These are phyloP conservation scores for Wickerhamomyces queroliae DNA, from an alignment of 805 yeast species.

Conservation along the genomic window DNA sequence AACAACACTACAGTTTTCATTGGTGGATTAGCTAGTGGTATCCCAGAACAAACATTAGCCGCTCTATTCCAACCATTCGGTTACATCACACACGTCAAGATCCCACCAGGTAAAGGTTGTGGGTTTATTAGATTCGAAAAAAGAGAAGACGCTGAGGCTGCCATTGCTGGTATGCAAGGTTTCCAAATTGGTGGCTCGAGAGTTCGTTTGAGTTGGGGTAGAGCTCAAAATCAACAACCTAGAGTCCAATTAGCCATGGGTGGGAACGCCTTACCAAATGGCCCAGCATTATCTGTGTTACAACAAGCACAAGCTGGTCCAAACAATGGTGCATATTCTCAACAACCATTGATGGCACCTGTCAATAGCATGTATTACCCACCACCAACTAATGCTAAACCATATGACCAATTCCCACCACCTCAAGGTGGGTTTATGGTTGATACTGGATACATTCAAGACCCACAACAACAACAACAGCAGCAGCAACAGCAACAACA, in stretches of 20 bases:
- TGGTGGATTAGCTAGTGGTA: conserved; percentile 66
- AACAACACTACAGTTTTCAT: conserved; percentile 73
- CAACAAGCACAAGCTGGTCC: conserved; percentile 1
- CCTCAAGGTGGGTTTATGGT: neutral
- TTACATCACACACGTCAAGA: conserved; percentile 58
- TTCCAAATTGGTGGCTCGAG: conserved; percentile 70
- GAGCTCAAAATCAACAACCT: conserved; percentile 27
- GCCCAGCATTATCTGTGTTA: neutral
- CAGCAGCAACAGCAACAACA: conserved; percentile 7
- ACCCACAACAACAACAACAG: conserved; percentile 4
- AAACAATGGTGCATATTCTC: conserved; percentile 5
- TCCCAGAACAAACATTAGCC: conserved; percentile 54
- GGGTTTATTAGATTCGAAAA: conserved; percentile 68
- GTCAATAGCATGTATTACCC: conserved; percentile 15
- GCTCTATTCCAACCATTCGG: conserved; percentile 72
- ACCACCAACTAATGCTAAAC: conserved; percentile 8
- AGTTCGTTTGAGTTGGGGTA: conserved; percentile 73
- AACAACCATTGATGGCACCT: conserved; percentile 10
- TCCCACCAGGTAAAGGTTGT: conserved; percentile 76
- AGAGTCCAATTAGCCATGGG: conserved; percentile 15
- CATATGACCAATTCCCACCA: conserved; percentile 6
- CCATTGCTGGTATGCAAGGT: conserved; percentile 77
- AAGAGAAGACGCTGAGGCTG: conserved; percentile 70
- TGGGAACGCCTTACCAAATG: conserved; percentile 9
- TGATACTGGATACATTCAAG: neutral